Evolutionary conservation across 768 basidiomycete species (phyloP), one percentile per base, ranked within the genome.

Genomic region (Termitomyces sp.): DNA sequence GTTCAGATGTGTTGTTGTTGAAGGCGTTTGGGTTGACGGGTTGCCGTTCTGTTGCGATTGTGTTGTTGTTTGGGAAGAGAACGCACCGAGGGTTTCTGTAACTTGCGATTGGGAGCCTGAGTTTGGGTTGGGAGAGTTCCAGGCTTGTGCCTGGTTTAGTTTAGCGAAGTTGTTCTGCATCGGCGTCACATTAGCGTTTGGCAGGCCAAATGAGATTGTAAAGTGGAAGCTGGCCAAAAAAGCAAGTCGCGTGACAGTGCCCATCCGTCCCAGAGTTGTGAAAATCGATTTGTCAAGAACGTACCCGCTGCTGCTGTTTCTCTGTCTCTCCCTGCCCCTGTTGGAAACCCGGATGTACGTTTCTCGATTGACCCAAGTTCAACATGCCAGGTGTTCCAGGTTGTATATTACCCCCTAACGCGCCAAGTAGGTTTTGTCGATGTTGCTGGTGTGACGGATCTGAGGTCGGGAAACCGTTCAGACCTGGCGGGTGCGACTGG

Each of bases 401-500:
- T 56, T 70, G 76, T 61, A 70, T 60, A 57, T 51, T 71, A 33
- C 73, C 71, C 24, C 74, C 68, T 62, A 86, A 65, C 32, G 79
- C 75, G 56, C 85, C 84, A n/a, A 87, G 65, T 24, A 85, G 68
- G 59, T 63, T 83, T 65, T 83, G 78, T 54, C 85, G 81, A 67
- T 84, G 52, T 41, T 52, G 81, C 55, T 79, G 81, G 56, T 77
- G 79, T 50, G 63, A 63, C 24, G 57, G 60, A 52, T 78, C 75
- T 28, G 72, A 71, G 28, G 76, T 71, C 58, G 77, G 79, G 65
- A 87, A 87, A 30, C 86, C 86, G 66, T 90, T 88, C 50, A 91
- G 68, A n/a, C 88, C 89, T 28, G 89, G 88, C n/a, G 88, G 88
- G 69, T 85, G 88, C 35, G 75, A 68, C 62, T 74, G 74, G 65